Evolutionary conservation across 345 rosid genomes (phyloP), one percentile per base, ranked within the genome.

Genomic region (Syzygium jambos): DNA sequence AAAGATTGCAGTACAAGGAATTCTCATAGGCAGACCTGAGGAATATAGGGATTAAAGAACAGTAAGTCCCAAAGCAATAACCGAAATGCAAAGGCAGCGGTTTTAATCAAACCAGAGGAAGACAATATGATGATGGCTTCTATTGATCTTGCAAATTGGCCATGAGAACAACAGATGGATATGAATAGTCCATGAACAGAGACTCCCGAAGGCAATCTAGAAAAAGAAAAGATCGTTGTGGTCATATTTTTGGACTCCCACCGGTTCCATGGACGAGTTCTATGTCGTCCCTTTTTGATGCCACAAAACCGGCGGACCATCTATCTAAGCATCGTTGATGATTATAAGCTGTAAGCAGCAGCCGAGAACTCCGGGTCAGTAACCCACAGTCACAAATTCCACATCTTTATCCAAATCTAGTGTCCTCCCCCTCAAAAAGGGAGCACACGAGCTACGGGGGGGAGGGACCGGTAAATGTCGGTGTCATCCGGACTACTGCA

Each of bases 11-110:
- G 93, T 94, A 97, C 17, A 90, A 88, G 43, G 94, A 90, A 77
- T 94, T 95, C 88, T 95, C 98, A 73, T 92, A 97, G 19, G 92
- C 96, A 49, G 94, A 93, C 93, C 99, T 97, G 43, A 23, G 82
- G 49, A 41, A 73, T 5, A 38, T 73, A 38, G 27, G 25, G 82
- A 38, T 38, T 21, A 73, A 73, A 38, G 82, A 38, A 73, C 27
- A 38, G 38, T 34, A 9, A 19, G 13, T 73, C 25, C 13, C 49
- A 19, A 19, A 73, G 82, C 21, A 34, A 38, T 38, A 10, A 73
- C 8, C 2, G 82, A 73, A 38, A 34, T 73, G 82, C 11, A 38
- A 73, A 38, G 38, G 82, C 49, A 38, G 12, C 38, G 43, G 82
- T 73, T 19, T 73, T 38, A 73, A 73, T 73, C 49, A 73, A 38